These are phyloP conservation scores for Bipolaris victoriae DNA, from an alignment of 2,329 filamentous ascomycete species.

Conservation along the genomic window DNA sequence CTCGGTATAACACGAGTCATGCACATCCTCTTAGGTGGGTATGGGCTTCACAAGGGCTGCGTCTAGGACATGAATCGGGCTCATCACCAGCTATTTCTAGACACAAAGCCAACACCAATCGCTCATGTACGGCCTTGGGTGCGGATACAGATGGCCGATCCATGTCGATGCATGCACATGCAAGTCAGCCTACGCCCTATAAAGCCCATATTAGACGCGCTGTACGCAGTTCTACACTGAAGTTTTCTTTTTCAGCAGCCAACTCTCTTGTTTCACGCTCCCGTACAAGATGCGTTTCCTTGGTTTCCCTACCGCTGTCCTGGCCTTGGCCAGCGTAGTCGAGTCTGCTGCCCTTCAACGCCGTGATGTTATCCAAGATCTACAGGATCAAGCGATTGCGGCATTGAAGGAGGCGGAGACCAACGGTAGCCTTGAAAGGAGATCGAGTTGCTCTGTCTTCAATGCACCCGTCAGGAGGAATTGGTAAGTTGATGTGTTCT, in stretches of 20 bases:
- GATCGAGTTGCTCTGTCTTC: conserved; percentile 11
- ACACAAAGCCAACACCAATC: background rate
- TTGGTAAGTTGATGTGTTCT: conserved; percentile 16
- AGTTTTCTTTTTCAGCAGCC: background rate
- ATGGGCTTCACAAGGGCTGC: background rate
- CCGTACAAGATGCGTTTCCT: conserved; percentile 10
- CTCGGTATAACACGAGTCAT: conserved; percentile 1
- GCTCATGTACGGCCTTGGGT: background rate
- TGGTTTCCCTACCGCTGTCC: conserved; percentile 4
- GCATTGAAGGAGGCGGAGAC: conserved; percentile 14
- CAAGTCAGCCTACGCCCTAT: background rate
- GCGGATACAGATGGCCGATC: conserved; percentile 2
- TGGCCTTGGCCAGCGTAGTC: conserved; percentile 16
- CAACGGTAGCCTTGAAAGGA: conserved; percentile 10
- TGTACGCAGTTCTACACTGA: background rate
- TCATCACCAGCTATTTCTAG: background rate
- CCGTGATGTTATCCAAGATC: conserved; percentile 17
- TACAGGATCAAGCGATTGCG: conserved; percentile 22
- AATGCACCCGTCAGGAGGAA: conserved; percentile 20
- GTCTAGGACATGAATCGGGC: background rate
- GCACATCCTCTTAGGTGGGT: background rate
- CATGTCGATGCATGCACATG: conserved; percentile 7
- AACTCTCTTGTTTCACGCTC: background rate
- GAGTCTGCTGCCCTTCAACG: conserved; percentile 15
- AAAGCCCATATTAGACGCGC: conserved; percentile 2